These are phyloP conservation scores for Diaporthe aspalathi DNA, from an alignment of 2,329 filamentous ascomycete genomes.

Conservation along the genomic window DNA sequence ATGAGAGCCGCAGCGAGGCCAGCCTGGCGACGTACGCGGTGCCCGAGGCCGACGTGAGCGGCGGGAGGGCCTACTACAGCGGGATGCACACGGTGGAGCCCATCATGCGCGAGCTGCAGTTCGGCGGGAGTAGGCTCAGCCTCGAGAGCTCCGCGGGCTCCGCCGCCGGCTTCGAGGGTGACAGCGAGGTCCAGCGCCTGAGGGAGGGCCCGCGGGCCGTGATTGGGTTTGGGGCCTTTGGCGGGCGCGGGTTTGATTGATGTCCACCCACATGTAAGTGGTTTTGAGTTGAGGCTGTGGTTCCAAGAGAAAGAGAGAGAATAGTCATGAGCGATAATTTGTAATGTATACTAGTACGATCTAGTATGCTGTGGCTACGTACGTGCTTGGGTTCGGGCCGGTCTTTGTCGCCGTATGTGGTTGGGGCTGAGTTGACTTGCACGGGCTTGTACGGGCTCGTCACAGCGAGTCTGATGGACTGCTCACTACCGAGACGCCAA, in stretches of 20 bases:
- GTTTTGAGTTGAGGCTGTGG: not conserved
- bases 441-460: too few species aligned
- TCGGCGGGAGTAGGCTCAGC: conserved; percentile 39
- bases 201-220: conserved; percentile 35
- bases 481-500: not conserved
- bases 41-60: conserved; percentile 13
- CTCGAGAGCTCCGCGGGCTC: conserved; percentile 23
- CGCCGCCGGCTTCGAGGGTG: conserved; percentile 30
- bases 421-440: not conserved
- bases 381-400: not conserved
- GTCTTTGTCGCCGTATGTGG: not conserved
- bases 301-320: too few species aligned
- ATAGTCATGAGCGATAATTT: not conserved
- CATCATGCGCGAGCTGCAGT: conserved; percentile 57
- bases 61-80: conserved; percentile 37
- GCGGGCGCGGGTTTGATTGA: not conserved
- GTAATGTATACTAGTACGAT: conserved; percentile 22
- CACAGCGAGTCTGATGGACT: not conserved
- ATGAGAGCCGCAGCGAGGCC: not conserved
- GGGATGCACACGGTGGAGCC: conserved; percentile 57
- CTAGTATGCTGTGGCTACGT: not conserved
- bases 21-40: not conserved
- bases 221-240: conserved; percentile 37
- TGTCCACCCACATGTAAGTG: not conserved
- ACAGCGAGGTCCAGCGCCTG: conserved; percentile 34